phyloP scores from a whole-genome alignment of 768 basidiomycete genomes.

The Amanita exitialis region DNA sequence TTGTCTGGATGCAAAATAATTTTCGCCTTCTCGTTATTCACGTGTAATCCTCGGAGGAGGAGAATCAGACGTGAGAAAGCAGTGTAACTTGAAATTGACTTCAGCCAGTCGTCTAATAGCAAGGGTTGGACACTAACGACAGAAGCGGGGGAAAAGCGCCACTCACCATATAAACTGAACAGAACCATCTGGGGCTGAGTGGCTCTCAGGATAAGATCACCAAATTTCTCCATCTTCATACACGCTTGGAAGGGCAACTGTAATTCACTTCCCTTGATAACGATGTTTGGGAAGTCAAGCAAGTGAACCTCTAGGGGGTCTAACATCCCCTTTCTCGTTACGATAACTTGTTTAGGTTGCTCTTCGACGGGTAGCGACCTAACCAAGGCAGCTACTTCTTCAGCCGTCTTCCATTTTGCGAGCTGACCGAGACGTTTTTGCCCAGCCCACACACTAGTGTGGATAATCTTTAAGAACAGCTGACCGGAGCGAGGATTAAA shows the following conservation, averaged over 20 bases:
- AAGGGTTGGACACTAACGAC: slow-evolving; percentile 4
- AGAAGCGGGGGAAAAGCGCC: not conserved
- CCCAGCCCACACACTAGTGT: slow-evolving; percentile 99
- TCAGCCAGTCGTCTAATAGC: slow-evolving; percentile 86
- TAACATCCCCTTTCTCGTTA: slow-evolving; percentile 99
- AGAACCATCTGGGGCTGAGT: slow-evolving; percentile 99
- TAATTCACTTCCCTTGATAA: slow-evolving; percentile 98
- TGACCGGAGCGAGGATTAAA: slow-evolving; percentile 99
- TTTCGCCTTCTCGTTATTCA: slow-evolving; percentile 99
- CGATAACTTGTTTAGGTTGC: slow-evolving; percentile 99
- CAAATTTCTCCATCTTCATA: slow-evolving; percentile 99
- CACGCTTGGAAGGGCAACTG: slow-evolving; percentile 99
- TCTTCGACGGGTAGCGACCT: slow-evolving; percentile 99
- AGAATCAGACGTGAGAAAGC: slow-evolving; percentile 97
- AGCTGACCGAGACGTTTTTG: slow-evolving; percentile 99
- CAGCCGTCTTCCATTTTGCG: slow-evolving; percentile 99
- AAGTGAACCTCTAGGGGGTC: slow-evolving; percentile 96
- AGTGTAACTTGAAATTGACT: slow-evolving; percentile 97
- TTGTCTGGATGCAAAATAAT: slow-evolving; percentile 97
- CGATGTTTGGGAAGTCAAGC: slow-evolving; percentile 99
- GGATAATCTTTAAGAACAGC: slow-evolving; percentile 97
- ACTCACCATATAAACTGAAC: slow-evolving; percentile 86
- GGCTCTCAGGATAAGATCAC: slow-evolving; percentile 92
- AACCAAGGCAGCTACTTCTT: slow-evolving; percentile 97
- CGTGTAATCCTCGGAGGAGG: slow-evolving; percentile 93